Percentiles rank a stretch among this genome's conserved stretches.
phyloP scores from a whole-genome alignment of 306 rosid species.

The Purshia tridentata region DNA sequence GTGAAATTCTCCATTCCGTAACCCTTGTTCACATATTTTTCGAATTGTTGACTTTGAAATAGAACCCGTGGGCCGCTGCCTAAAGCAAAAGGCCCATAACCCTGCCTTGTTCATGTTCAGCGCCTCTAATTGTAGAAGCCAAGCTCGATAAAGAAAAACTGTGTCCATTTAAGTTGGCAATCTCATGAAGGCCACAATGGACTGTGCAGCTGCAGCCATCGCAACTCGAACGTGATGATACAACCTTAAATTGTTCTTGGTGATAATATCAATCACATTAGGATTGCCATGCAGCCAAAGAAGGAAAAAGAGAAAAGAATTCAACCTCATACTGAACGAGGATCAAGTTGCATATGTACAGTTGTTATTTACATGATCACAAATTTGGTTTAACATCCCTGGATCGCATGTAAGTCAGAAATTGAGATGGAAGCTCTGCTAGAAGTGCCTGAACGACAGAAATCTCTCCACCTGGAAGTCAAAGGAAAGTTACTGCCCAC shows the following conservation, averaged over 20 bases:
- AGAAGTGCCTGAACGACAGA: conserved; percentile 94
- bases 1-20: neutral
- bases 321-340: conserved; percentile 14
- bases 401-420: conserved; percentile 81
- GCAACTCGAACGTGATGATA: conserved; percentile 10
- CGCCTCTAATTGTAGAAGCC: neutral
- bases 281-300: conserved; percentile 11
- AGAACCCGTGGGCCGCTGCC: neutral
- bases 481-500: conserved; percentile 13
- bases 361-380: conserved; percentile 42
- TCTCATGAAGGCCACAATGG: conserved; percentile 8
- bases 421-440: conserved; percentile 90
- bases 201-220: conserved; percentile 12
- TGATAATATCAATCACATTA: neutral
- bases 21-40: conserved; percentile 14
- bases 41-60: neutral
- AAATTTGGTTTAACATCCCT: conserved; percentile 73
- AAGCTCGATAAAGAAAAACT: neutral
- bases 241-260: conserved; percentile 7
- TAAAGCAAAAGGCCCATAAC: neutral
- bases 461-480: conserved; percentile 74
- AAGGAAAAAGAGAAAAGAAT: neutral
- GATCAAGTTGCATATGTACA: conserved; percentile 50
- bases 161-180: neutral
- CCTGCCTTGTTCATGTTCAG: neutral